Base-by-base conservation (phyloP, 2,329 filamentous ascomycete genomes). In the Cryphonectria japonica region DNA sequence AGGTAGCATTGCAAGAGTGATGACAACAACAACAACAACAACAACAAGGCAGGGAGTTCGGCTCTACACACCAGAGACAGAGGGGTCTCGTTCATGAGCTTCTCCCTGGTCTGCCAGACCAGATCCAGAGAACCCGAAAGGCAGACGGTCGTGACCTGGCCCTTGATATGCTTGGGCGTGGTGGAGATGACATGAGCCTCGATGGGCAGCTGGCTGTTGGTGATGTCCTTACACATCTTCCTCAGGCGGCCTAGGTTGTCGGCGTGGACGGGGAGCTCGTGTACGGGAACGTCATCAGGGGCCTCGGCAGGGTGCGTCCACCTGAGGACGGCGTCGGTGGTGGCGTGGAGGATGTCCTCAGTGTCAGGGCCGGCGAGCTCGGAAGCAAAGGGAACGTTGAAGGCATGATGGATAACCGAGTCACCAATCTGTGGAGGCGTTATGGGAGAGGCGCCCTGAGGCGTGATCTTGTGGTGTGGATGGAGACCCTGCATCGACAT, bases 331-430 rank as follows among this genome's bases (percentile, higher is more conserved):
- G 95, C 95, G 76, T 94, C 93, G 71, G 91, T 89, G 74, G 93
- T 97, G 74, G 95, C 94, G 83, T 98, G 95, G 73, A 98, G 88
- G 77, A 99, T 93, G 82, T 98, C 95, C 81, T 98, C 94, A 76
- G 92, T 92, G 78, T 98, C 94, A 74, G 96, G 96, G 46, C 96
- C 96, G 74, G 93, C 89, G 73, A 99, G 90, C 78, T 95, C 95
- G 74, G 93, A 97, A 76, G 94, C 91, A 83, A 98, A 98, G 73
- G 96, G 96, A 65, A 99, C 92, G 80, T 98, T 98, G 90, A 99
- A 98, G 75, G 94, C 95, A 80, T 97, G 92, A 82, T 97, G 94
- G 82, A 98, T 93, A 75, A 90, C 90, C 67, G 91, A 86, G 80
- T 95, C 92, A 78, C 91, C 87, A 74, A 91, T 86, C 75, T 92